Base-by-base conservation (phyloP, 2,329 filamentous ascomycete species). In the Boeremia exigua region DNA sequence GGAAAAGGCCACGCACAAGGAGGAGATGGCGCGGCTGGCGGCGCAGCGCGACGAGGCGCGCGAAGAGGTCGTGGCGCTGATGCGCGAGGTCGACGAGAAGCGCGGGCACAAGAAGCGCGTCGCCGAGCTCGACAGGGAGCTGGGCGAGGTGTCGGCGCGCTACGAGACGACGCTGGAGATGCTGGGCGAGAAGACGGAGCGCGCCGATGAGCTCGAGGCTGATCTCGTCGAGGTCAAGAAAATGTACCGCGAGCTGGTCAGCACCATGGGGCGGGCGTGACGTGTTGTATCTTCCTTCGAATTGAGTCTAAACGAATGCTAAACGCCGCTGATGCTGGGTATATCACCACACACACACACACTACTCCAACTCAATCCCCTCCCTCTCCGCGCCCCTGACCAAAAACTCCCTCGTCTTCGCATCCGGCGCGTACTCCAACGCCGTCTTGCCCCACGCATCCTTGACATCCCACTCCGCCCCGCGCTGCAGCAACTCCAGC, bases 131-230 rank as follows among this genome's bases (percentile, higher is more conserved):
- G 88, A 96, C 74, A 78, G 77, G 40, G 85, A 92, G 64, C 79
- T 96, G 45, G 79, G 78, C 27, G 84, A 86, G 37, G 80, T 97
- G 61, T 88, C 91, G 68, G 81, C 86, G 59, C 83, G 94, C 67
- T 96, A 98, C 73, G 88, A 96, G 72, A 95, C 92, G 12, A 96
- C 92, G 56, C 81, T 99, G 48, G 93, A 98, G 79, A 88, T 98
- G 86, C 79, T 99, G 53, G 95, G 95, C 1, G 95, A 99, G 84
- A 96, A 96, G 84, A 96, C 92, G 75, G 95, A 99, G 81, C 80
- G 89, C 70, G 93, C 96, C 2, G 92, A 96, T 71, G 95, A 99
- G 81, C 80, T 99, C 63, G 87, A 84, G 75, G 88, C 90, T 11
- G 95, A 98, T 80, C 90, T 99, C 48, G 82, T 87, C 62, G 95